A percentile compares a stretch with the other conserved stretches of the same genome.
These are phyloP conservation scores for Hypoxylon intermedium DNA, from an alignment of 495 filamentous ascomycete species.

Conservation along the genomic window DNA sequence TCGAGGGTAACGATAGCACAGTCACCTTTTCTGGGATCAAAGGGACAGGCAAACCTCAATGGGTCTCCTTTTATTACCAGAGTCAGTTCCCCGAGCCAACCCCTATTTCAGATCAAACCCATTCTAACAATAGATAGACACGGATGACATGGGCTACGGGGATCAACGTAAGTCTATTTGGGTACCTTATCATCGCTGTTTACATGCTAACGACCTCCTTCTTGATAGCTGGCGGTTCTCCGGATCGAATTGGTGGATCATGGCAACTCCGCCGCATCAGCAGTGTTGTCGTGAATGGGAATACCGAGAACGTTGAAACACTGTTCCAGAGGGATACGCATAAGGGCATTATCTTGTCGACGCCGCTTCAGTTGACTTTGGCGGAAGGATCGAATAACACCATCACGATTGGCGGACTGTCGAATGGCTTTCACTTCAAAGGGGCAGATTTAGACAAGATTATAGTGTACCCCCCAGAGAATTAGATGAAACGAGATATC, in stretches of 20 bases:
- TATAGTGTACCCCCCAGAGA: slow-evolving; percentile 53
- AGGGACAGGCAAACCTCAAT: slow-evolving; percentile 59
- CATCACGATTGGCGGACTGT: slow-evolving; percentile 52
- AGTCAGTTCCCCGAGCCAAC: slow-evolving; percentile 31
- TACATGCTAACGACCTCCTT: neutral
- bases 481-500: neutral
- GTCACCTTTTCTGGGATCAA: slow-evolving; percentile 57
- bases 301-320: slow-evolving; percentile 44
- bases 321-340: slow-evolving; percentile 54
- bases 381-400: slow-evolving; percentile 48
- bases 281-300: slow-evolving; percentile 53
- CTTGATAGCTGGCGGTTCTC: slow-evolving; percentile 42
- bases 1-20: slow-evolving; percentile 60
- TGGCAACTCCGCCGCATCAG: slow-evolving; percentile 54
- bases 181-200: neutral
- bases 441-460: slow-evolving; percentile 53
- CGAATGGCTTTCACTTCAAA: slow-evolving; percentile 50
- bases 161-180: slow-evolving; percentile 46
- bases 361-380: slow-evolving; percentile 48
- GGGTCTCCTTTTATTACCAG: slow-evolving; percentile 63
- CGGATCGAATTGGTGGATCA: slow-evolving; percentile 51
- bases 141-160: slow-evolving; percentile 53
- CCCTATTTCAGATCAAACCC: neutral
- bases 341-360: slow-evolving; percentile 54
- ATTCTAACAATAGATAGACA: slow-evolving; percentile 37